Conservation (phyloP, 306 rosid species). For the Abrus precatorius region DNA sequence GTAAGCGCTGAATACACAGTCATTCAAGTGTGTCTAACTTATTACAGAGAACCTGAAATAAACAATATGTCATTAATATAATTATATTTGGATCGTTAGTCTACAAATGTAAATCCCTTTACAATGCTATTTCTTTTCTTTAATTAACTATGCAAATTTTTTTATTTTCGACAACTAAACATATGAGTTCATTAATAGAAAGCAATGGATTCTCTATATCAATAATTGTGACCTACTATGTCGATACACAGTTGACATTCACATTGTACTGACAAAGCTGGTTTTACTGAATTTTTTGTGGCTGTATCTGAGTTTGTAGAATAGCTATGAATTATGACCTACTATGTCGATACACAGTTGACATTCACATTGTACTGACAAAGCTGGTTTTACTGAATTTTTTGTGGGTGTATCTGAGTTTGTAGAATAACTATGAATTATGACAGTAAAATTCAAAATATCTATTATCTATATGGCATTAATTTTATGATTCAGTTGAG, state of each 20-base stretch:
- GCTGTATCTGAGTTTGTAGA: background rate
- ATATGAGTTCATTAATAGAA: conserved; percentile 3
- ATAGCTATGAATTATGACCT: background rate
- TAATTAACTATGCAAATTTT: conserved; percentile 18
- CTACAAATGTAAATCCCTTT: background rate
- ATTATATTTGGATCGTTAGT: conserved; percentile 9
- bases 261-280: background rate
- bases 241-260: background rate
- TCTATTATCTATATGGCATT: background rate
- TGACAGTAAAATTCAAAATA: conserved; percentile 17
- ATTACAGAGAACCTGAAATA: conserved; percentile 6
- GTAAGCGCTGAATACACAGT: conserved; percentile 52
- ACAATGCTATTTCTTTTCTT: conserved; percentile 33
- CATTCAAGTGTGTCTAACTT: conserved; percentile 34
- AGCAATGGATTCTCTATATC: conserved; percentile 20
- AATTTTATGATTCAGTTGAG: conserved; percentile 20
- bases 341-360: background rate
- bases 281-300: conserved; percentile 3
- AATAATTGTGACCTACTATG: background rate
- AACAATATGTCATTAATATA: conserved; percentile 28
- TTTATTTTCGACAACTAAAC: background rate
- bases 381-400: conserved; percentile 3
- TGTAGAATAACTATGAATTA: background rate
- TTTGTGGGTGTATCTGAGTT: background rate
- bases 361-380: background rate